Base-by-base conservation (phyloP, 2,329 filamentous ascomycete species). In the Ilyonectria destructans region DNA sequence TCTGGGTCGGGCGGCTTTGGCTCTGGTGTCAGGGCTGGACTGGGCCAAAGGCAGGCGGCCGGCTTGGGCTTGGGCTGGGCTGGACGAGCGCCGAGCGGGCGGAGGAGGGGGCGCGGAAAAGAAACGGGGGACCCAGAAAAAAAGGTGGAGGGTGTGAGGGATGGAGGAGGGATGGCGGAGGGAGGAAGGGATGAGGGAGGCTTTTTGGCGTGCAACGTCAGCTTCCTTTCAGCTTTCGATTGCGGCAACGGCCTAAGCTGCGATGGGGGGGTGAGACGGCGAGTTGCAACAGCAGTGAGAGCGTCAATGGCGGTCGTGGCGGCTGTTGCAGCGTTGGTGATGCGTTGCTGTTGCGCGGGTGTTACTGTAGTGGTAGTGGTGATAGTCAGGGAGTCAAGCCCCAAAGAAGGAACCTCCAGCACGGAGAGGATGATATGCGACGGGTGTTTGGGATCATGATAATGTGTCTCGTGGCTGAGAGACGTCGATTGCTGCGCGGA, bases 401-500 rank as follows among this genome's bases (percentile, higher is more conserved):
- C 81, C 80, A 79, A 69, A 80, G 81, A 67, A 81, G 75, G 66
- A 82, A 80, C 71, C 81, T 83, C 81, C 81, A 77, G 73, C 76
- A 77, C 74, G 81, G 80, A 82, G 80, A 82, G 76, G 77, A 77
- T 75, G 75, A 78, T 76, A 79, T 77, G 64, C 79, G 78, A 69
- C 71, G 75, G 72, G 74, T 76, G 78, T 80, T 78, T 72, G 77
- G 75, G 79, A 75, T 82, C 81, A 83, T 83, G 79, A 81, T 82
- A 80, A 71, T 75, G 69, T 73, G 70, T 74, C 70, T 72, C 54
- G 69, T 43, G 57, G 65, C 35, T 26, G 61, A 71, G 67, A 63
- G 49, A 67, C 40, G 52, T 51, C 60, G 45, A 35, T 60, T 65
- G 10, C 63, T 58, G 64, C 68, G 68, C 65, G 57, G 64, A 55